Conservation (phyloP, 2,329 filamentous ascomycete species). For the Tricladium varicosporioides region DNA sequence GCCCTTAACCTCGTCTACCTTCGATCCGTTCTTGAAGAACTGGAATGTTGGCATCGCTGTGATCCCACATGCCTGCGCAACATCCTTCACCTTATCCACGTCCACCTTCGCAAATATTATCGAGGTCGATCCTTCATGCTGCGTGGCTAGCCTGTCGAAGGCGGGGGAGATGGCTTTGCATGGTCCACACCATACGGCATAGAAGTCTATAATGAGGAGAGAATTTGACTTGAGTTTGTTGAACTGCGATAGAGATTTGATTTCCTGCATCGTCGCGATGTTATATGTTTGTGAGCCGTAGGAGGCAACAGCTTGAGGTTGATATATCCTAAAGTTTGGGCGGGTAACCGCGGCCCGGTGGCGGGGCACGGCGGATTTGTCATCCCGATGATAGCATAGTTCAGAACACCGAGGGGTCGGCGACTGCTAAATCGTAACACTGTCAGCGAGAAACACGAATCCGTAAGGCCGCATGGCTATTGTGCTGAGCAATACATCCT, state of each 20-base stretch:
- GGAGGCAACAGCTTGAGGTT: neutral
- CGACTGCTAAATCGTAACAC: no score
- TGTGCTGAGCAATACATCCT: no score
- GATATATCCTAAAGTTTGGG: no score
- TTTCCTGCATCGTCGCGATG: conserved; percentile 27
- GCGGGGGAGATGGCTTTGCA: conserved; percentile 88
- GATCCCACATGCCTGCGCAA: conserved; percentile 73
- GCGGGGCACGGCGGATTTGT: no score
- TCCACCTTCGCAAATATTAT: conserved; percentile 90
- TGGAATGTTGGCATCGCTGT: conserved; percentile 92
- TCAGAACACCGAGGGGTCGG: no score
- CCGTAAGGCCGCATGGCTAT: no score
- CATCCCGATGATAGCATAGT: neutral
- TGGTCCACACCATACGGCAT: conserved; percentile 89
- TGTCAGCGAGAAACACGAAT: no score
- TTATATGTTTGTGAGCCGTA: conserved; percentile 2
- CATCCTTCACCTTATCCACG: conserved; percentile 75
- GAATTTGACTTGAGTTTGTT: conserved; percentile 26
- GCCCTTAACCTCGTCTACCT: conserved; percentile 74
- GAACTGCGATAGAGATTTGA: conserved; percentile 31
- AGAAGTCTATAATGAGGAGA: conserved; percentile 50
- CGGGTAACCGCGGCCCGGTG: no score
- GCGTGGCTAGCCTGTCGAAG: conserved; percentile 76
- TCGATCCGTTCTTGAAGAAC: conserved; percentile 73
- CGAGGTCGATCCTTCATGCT: conserved; percentile 72